Evolutionary conservation across 2,329 filamentous ascomycete species (phyloP).

Genomic region (Myriosclerotinia scirpicola): DNA sequence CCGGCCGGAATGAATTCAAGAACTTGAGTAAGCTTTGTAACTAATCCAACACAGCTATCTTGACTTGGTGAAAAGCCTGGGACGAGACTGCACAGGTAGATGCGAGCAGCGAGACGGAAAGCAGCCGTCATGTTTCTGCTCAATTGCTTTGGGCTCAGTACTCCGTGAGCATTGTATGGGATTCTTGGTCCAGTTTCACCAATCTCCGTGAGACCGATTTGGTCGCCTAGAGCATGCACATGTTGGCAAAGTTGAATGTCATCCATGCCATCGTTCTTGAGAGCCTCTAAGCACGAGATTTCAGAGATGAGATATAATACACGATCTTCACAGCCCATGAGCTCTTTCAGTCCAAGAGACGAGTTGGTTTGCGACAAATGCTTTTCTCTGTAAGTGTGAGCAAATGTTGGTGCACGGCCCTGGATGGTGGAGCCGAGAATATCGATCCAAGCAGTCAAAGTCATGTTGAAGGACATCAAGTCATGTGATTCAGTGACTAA

Average conservation of each 20-base stretch:
- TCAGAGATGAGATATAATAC: conserved; percentile 99
- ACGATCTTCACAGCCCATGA: conserved; percentile 96
- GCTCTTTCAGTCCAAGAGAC: conserved; percentile 74
- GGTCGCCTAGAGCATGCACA: conserved; percentile 81
- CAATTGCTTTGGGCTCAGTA: conserved; percentile 78
- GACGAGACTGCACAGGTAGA: conserved; percentile 95
- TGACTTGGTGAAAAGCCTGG: conserved; percentile 81
- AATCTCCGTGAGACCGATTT: conserved; percentile 79
- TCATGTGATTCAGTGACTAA: conserved; percentile 58
- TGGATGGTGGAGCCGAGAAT: conserved; percentile 93
- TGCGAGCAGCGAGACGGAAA: conserved; percentile 87
- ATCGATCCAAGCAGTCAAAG: conserved; percentile 90
- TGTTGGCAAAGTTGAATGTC: conserved; percentile 85
- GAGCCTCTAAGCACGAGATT: conserved; percentile 89
- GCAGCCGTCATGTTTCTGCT: conserved; percentile 85
- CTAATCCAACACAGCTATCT: conserved; percentile 70
- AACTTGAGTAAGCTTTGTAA: conserved; percentile 73
- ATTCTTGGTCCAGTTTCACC: conserved; percentile 57
- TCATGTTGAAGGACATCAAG: conserved; percentile 79
- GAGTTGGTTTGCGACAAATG: conserved; percentile 67
- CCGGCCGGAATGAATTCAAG: conserved; percentile 83
- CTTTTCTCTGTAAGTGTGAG: conserved; percentile 94
- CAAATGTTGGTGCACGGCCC: conserved; percentile 80
- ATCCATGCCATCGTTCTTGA: conserved; percentile 81
- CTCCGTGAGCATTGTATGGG: conserved; percentile 67